Base-by-base conservation (phyloP, 345 rosid species). In the Sisymbrium altissimum region DNA sequence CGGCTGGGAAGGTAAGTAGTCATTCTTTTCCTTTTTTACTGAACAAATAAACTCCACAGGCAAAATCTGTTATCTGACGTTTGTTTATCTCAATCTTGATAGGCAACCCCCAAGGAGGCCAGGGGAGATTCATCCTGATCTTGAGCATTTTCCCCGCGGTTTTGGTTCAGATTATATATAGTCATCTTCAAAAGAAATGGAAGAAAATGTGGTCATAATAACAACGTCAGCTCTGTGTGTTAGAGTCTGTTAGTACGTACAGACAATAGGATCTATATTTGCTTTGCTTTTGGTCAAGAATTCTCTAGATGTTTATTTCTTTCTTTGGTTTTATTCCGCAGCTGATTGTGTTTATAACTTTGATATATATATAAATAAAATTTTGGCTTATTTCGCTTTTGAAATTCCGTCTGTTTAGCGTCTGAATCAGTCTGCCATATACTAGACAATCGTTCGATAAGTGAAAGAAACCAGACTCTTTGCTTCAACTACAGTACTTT, bases 41-140 rank as follows among this genome's bases (percentile, higher is more conserved):
- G 30, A 71, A 55, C 39, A 9, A 19, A 35, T 35, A 18, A 57
- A 55, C 7, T 44, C 32, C 18, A 32, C 41, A 35, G 7, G 52
- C 50, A 12, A 43, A 52, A 38, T 12, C 13, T 45, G 54, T 43
- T 35, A 29, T 29, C 39, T 61, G 64, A 76, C 56, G 44, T n/a
- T 62, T 41, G 40, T 32, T 38, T 59, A 21, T 66, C 27, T 3
- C 35, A 46, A 39, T 9, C 39, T 35, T 64, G 67, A 75, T 79
- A 93, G 98, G 79, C 70, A 75, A 58, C 88, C 86, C 2, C 88
- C 86, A 5, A 54, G 81, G 50, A 57, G 92, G 53, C 87, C 81
- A 2, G 85, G 89, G 0, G 54, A 87, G 27, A 77, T 78, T 62
- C 96, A 93, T 81, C 97, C 96, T 3, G 98, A 89, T 70, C 86